Evolutionary conservation across 331 rosid genomes (phyloP), one percentile per base, ranked within the genome.

Genomic region (Dryas integrifolia): DNA sequence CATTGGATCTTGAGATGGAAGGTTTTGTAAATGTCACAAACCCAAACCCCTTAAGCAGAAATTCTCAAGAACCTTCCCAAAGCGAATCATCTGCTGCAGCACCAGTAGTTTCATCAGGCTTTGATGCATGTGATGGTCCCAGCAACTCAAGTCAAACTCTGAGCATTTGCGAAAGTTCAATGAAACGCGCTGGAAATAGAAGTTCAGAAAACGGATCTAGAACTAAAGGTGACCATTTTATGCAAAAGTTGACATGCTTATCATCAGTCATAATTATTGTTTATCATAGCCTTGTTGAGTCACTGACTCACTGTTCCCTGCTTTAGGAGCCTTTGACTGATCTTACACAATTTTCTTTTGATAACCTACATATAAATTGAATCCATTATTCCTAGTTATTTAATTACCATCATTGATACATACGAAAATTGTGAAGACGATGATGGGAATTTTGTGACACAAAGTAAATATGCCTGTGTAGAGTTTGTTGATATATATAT

Each of bases 41-140:
- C 79, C 88, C 79, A 18, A 72, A 83, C 46, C 88, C 86, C 24
- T 39, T 71, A 2, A 83, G 92, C 72, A 77, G 83, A 70, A 85
- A 73, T 83, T 91, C 98, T 6, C 85, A 67, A 59, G 98, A 91
- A 79, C 95, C 90, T 72, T 91, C 96, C 71, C 98, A 89, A 78
- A 91, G 97, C 45, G 98, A 93, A 85, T 91, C 98, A 18, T 93
- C 98, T 75, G 92, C 90, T 56, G 98, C 96, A 59, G 96, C 96
- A 44, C 96, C 96, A 5, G 91, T 86, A 38, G 80, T 86, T 59
- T 93, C 98, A 71, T 86, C 97, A 40, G 97, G 98, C 39, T 79
- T 87, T 75, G 98, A 93, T 69, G 89, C 90, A 55, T 83, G 88
- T 77, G 98, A 91, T 51, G 98, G 90, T 75, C 98, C 96, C 12